phyloP scores from a whole-genome alignment of 192 early-diverging fungal genomes.

The Umbelopsis isabellina region DNA sequence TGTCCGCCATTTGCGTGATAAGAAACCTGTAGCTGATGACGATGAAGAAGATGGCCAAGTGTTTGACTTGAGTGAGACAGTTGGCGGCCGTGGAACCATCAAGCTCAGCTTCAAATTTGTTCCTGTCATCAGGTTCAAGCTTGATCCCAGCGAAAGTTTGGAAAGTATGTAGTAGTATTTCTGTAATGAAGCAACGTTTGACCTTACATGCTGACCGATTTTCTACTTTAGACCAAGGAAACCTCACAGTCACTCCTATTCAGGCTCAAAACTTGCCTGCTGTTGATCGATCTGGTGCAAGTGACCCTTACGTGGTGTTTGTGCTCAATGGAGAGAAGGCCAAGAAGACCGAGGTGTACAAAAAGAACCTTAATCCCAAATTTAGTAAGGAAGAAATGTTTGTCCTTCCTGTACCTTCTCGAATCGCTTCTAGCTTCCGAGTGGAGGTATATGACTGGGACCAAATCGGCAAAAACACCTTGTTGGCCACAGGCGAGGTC shows the following conservation, averaged over 20 bases:
- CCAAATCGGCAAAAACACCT: constrained; percentile 64
- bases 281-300: constrained; percentile 71
- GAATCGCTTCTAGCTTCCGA: constrained; percentile 56
- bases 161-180: constrained; percentile 43
- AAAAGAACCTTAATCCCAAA: constrained; percentile 75
- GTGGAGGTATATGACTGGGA: constrained; percentile 83
- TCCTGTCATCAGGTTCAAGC: constrained; percentile 48
- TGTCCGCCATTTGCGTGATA: constrained; percentile 10
- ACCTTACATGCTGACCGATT: neutral
- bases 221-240: constrained; percentile 59
- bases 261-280: constrained; percentile 64
- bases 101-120: constrained; percentile 48
- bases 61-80: constrained; percentile 20
- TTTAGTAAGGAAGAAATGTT: constrained; percentile 66
- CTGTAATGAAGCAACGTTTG: neutral
- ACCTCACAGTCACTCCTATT: constrained; percentile 60
- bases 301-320: constrained; percentile 76
- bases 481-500: constrained; percentile 57
- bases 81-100: constrained; percentile 33
- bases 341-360: constrained; percentile 67
- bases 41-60: constrained; percentile 16
- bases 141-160: constrained; percentile 53
- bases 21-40: constrained; percentile 5
- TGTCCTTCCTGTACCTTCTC: constrained; percentile 56
- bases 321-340: constrained; percentile 66